Evolutionary conservation across 495 filamentous ascomycete species (phyloP), one percentile per base, ranked within the genome.

Genomic region (Polyplosphaeria fusca): DNA sequence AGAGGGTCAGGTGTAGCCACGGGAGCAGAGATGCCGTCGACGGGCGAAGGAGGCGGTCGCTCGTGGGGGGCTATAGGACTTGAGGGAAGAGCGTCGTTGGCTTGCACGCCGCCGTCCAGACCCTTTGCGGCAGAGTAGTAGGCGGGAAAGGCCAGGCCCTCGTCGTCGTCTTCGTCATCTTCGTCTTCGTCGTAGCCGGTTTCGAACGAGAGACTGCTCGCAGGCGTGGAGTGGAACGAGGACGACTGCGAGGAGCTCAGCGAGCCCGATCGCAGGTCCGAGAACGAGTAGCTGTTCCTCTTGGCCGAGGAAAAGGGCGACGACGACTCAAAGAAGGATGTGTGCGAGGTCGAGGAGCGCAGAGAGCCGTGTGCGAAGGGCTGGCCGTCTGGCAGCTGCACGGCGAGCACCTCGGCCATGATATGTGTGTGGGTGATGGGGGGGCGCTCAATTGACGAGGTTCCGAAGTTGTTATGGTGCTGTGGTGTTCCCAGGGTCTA

Each of bases 141-240:
- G 4, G 77, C 75, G 0, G 83, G 80, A 9, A 88, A 74, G 11
- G 78, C 61, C 30, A 86, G 69, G 20, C 28, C 58, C 20, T 79
- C 72, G 39, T 84, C 77, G 22, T 85, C 80, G 20, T 75, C 73
- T n/a, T 75, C 73, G 16, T 75, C 71, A 19, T 76, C 72, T 22
- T 78, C 72, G 18, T 39, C 19, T 3, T 45, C 47, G 50, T 79
- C 76, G 58, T 70, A 77, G 46, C 75, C 71, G 14, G 75, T 77
- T 53, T 79, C 77, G 24, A 87, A 67, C 0, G 86, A 87, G 22
- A 88, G 66, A 52, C 76, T 84, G 52, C 82, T 83, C 13, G 82
- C 74, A n/a, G 83, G 79, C 18, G 82, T 82, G 9, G 85, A 83
- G 26, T 71, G 65, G 52, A 53, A 43, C 23, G 61, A 60, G 19